These are phyloP conservation scores for Lophiostoma macrostomum DNA, from an alignment of 495 filamentous ascomycete species.

Conservation along the genomic window DNA sequence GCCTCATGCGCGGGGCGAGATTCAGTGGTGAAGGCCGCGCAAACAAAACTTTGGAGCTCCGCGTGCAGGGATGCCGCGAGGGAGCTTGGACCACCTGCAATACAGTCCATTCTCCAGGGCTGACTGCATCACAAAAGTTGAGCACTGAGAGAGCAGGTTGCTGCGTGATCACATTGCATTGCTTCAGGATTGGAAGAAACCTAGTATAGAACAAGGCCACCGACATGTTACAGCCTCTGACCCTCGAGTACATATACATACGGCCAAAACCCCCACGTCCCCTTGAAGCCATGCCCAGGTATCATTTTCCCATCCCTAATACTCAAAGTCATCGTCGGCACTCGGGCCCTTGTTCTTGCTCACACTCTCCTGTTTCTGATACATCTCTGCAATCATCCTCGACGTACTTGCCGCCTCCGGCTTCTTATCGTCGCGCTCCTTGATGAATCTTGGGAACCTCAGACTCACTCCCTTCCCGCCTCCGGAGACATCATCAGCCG, in stretches of 20 bases:
- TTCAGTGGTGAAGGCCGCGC: constrained; percentile 3
- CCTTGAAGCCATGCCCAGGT: no score
- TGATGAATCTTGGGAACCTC: constrained; percentile 89
- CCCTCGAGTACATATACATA: no score
- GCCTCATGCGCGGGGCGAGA: constrained; percentile 8
- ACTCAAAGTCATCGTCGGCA: constrained; percentile 98
- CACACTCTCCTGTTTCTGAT: constrained; percentile 87
- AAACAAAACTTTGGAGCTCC: constrained; percentile 33
- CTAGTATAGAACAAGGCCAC: no score
- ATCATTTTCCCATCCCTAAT: no score
- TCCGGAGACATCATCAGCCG: constrained; percentile 59
- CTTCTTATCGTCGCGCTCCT: constrained; percentile 88
- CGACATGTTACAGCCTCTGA: no score
- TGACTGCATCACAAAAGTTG: no score
- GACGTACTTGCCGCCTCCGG: constrained; percentile 83
- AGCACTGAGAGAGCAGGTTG: no score
- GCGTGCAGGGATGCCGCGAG: constrained; percentile 5
- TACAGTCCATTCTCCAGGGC: no score
- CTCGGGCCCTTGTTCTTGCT: constrained; percentile 70
- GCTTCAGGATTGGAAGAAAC: no score
- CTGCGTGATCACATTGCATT: no score
- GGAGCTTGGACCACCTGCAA: no score
- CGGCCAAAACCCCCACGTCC: no score
- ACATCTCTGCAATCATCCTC: constrained; percentile 91
- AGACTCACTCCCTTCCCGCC: constrained; percentile 82